Percentiles rank a stretch among this genome's conserved stretches.
Evolutionary conservation across 495 filamentous ascomycete genomes (phyloP).

Genomic region (Xylaria scruposa): DNA sequence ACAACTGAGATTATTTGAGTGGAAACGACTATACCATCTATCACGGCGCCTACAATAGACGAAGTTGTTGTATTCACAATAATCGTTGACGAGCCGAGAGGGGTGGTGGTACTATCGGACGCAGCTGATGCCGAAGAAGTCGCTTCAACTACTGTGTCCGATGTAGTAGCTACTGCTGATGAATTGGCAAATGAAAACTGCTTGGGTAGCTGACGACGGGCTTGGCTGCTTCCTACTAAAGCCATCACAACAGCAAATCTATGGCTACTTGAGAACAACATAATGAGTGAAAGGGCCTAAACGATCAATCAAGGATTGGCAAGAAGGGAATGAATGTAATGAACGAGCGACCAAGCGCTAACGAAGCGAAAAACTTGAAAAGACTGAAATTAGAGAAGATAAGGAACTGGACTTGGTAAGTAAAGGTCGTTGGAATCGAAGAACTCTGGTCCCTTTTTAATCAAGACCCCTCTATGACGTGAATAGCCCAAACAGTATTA

Average conservation of each 20-base stretch:
- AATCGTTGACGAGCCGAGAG: conserved; percentile 1
- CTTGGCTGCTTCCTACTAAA: conserved; percentile 5
- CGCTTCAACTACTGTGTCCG: not conserved
- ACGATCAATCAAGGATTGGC: conserved; percentile 18
- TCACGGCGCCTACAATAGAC: not conserved
- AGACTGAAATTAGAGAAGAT: not conserved
- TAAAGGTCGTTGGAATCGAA: not conserved
- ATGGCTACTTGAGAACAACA: conserved; percentile 1
- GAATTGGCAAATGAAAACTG: conserved; percentile 12
- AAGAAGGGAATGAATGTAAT: conserved; percentile 19
- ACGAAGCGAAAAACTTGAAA: conserved; percentile 5
- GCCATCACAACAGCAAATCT: not conserved
- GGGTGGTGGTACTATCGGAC: not conserved
- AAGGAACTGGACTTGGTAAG: not conserved
- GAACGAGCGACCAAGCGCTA: conserved; percentile 20
- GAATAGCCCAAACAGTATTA: not conserved
- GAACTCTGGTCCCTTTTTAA: conserved; percentile 1
- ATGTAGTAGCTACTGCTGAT: conserved; percentile 1
- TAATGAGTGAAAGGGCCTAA: conserved; percentile 5
- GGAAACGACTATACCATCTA: not conserved
- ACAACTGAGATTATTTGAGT: not conserved
- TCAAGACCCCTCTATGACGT: not conserved
- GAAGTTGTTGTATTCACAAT: conserved; percentile 1
- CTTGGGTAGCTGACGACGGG: conserved; percentile 3
- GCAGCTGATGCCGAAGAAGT: conserved; percentile 2